These are phyloP conservation scores for Amauroascus verrucosus DNA, from an alignment of 2,329 filamentous ascomycete genomes.

Conservation along the genomic window DNA sequence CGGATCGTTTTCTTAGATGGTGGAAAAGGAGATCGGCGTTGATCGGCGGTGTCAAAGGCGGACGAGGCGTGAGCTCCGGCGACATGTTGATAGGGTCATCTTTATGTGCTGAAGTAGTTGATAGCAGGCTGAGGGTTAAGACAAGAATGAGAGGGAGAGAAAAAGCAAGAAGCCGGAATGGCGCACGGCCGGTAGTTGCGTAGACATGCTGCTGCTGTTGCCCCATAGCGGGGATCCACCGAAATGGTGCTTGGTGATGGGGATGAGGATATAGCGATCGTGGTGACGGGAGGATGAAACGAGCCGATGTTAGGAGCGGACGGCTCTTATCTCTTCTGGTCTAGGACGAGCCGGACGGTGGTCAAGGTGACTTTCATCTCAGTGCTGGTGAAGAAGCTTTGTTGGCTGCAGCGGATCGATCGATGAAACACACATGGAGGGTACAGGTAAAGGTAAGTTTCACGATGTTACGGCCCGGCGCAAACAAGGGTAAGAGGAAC, in stretches of 20 bases:
- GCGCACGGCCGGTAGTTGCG: not conserved
- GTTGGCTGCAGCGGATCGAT: too few species aligned
- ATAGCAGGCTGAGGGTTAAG: not conserved
- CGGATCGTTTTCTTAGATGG: conserved; percentile 1
- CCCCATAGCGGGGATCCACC: not conserved
- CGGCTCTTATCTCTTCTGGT: too few species aligned
- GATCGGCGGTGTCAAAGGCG: not conserved
- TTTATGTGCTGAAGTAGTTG: not conserved
- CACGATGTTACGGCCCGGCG: too few species aligned
- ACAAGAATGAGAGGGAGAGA: not conserved
- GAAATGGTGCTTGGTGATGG: not conserved
- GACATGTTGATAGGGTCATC: not conserved
- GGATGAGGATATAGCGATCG: not conserved
- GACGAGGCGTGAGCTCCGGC: not conserved
- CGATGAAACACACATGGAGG: too few species aligned
- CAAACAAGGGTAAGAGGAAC: too few species aligned
- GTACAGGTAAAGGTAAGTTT: too few species aligned
- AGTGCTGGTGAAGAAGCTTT: too few species aligned
- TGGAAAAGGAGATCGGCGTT: conserved; percentile 1
- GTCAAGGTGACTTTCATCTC: too few species aligned
- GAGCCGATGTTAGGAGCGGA: not conserved
- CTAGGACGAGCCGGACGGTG: too few species aligned
- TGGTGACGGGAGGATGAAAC: not conserved
- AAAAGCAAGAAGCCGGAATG: not conserved
- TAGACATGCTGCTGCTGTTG: not conserved